Percentiles rank a stretch among this genome's conserved stretches.
These are phyloP conservation scores for Viridothelium virens DNA, from an alignment of 495 filamentous ascomycete species.

Conservation along the genomic window DNA sequence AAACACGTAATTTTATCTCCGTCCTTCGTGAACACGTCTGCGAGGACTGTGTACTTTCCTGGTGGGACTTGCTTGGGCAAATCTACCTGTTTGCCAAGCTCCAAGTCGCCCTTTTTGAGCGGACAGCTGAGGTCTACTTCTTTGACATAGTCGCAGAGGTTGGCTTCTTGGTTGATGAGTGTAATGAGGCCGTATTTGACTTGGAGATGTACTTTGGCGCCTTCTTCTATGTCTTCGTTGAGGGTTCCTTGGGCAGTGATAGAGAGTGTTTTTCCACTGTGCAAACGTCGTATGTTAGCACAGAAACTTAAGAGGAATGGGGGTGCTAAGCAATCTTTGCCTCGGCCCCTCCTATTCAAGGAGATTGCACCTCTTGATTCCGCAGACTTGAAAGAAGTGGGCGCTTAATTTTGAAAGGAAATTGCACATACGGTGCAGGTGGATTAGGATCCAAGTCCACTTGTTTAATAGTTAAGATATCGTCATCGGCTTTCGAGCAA, in stretches of 20 bases:
- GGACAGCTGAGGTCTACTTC: constrained; percentile 89
- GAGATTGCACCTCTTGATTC: background rate
- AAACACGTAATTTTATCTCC: constrained; percentile 72
- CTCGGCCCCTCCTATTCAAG: background rate
- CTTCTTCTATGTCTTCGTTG: constrained; percentile 57
- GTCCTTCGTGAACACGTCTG: constrained; percentile 70
- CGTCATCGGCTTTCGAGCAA: constrained; percentile 54
- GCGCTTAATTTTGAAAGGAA: constrained; percentile 3
- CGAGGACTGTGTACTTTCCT: constrained; percentile 79
- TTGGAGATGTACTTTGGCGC: constrained; percentile 67
- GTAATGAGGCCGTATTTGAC: constrained; percentile 95
- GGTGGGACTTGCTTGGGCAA: constrained; percentile 83
- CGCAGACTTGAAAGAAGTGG: background rate
- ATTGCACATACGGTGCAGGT: constrained; percentile 63
- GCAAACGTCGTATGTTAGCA: constrained; percentile 3
- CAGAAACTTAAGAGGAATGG: background rate
- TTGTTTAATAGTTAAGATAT: constrained; percentile 65
- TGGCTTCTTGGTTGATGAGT: constrained; percentile 65
- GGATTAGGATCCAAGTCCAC: constrained; percentile 83
- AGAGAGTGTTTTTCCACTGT: constrained; percentile 67
- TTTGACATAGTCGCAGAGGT: constrained; percentile 79
- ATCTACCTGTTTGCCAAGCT: constrained; percentile 70
- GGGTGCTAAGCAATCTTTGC: background rate
- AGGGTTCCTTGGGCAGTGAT: constrained; percentile 73
- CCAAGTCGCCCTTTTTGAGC: constrained; percentile 63